A percentile compares a stretch with the other conserved stretches of the same genome.
These are phyloP conservation scores for Argentina anserina DNA, from an alignment of 306 rosid species.

Conservation along the genomic window DNA sequence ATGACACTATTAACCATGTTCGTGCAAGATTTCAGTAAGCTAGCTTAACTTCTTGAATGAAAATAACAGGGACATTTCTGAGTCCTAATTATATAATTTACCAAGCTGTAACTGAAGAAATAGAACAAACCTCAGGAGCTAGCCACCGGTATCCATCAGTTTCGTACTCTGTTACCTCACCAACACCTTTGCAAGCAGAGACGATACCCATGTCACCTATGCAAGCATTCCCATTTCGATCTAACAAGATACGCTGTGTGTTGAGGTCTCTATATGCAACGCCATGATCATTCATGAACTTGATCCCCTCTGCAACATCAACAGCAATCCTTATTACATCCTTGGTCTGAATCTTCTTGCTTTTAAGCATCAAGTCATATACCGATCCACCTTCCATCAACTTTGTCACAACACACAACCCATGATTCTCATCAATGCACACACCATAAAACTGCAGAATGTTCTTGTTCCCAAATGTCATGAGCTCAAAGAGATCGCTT, in stretches of 20 bases:
- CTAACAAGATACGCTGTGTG: slow-evolving; percentile 73
- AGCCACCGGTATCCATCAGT: slow-evolving; percentile 96
- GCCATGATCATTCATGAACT: slow-evolving; percentile 83
- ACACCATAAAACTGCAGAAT: slow-evolving; percentile 72
- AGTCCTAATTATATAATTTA: slow-evolving; percentile 12
- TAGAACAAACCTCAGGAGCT: slow-evolving; percentile 87
- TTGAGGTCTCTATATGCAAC: slow-evolving; percentile 84
- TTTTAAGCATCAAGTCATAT: slow-evolving; percentile 66
- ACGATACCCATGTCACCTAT: slow-evolving; percentile 88
- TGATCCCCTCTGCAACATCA: slow-evolving; percentile 87
- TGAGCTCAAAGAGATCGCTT: slow-evolving; percentile 71
- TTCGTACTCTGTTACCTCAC: slow-evolving; percentile 88
- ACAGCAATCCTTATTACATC: slow-evolving; percentile 70
- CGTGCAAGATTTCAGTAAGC: not conserved
- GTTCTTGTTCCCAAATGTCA: slow-evolving; percentile 88
- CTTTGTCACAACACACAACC: slow-evolving; percentile 82
- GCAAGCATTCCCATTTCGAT: slow-evolving; percentile 83
- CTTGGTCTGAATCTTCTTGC: slow-evolving; percentile 72
- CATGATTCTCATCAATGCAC: slow-evolving; percentile 84
- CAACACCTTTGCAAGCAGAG: slow-evolving; percentile 74
- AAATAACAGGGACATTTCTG: not conserved
- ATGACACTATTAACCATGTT: not conserved
- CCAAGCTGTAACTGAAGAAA: slow-evolving; percentile 22
- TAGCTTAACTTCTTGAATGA: not conserved
- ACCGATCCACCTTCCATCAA: slow-evolving; percentile 86